These are phyloP conservation scores for Penicillium sp. DNA, from an alignment of 2,329 filamentous ascomycete genomes.

Conservation along the genomic window DNA sequence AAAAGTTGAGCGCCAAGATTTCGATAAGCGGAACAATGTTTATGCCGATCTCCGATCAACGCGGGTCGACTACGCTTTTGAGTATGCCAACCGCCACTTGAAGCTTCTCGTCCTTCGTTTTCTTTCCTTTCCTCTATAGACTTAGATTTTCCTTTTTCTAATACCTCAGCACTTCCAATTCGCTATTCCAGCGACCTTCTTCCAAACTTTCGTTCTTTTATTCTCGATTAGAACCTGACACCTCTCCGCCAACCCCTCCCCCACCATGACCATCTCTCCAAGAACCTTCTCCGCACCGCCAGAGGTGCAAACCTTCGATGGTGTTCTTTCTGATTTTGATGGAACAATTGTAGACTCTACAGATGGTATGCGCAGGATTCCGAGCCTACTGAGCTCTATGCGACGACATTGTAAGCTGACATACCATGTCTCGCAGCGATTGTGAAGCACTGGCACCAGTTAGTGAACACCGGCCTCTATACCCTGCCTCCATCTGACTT, in stretches of 20 bases:
- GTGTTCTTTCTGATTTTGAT: constrained; percentile 47
- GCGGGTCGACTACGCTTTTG: constrained; percentile 14
- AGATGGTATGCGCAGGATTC: constrained; percentile 31
- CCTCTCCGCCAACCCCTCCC: constrained; percentile 12
- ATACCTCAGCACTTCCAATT: background rate
- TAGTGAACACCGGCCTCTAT: constrained; percentile 25
- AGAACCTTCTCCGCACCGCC: constrained; percentile 40
- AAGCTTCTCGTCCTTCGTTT: background rate
- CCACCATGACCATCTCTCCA: constrained; percentile 31
- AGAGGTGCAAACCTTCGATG: constrained; percentile 39
- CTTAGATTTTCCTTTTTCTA: background rate
- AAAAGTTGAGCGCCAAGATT: constrained; percentile 35
- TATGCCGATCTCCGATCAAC: constrained; percentile 33
- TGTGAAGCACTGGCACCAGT: constrained; percentile 61
- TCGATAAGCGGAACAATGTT: constrained; percentile 35
- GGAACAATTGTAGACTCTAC: constrained; percentile 48
- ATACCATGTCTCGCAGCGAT: constrained; percentile 54
- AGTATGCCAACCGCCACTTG: constrained; percentile 9
- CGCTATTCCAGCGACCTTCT: background rate
- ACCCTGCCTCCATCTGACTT: background rate
- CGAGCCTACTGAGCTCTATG: background rate
- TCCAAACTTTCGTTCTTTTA: background rate
- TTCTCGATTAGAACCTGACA: background rate
- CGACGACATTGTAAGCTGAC: constrained; percentile 45
- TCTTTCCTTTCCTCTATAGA: constrained; percentile 6